A percentile compares a stretch with the other conserved stretches of the same genome.
Evolutionary conservation across 2,329 filamentous ascomycete genomes (phyloP).

Genomic region (Cladosporium sp.): DNA sequence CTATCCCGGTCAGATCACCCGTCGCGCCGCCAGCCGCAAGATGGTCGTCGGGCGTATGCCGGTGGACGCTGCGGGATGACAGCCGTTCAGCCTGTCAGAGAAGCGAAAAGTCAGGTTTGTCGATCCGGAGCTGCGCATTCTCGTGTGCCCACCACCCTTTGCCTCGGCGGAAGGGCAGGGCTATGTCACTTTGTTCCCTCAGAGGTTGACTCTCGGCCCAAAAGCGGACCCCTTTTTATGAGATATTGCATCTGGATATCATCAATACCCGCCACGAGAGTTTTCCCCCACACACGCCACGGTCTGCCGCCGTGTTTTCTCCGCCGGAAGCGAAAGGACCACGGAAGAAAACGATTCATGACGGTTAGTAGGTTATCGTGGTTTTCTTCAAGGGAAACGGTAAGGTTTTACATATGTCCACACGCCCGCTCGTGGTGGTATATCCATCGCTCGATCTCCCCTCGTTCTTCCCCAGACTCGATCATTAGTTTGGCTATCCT

Average conservation of each 20-base stretch:
- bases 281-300: constrained; percentile 1
- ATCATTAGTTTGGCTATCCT: background rate
- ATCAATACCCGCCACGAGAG: background rate
- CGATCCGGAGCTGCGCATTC: background rate
- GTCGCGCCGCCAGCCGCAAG: background rate
- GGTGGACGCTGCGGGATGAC: background rate
- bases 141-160: background rate
- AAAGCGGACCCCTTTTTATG: background rate
- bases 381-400: constrained; percentile 9
- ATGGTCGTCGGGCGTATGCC: constrained; percentile 8
- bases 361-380: background rate
- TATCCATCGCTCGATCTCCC: constrained; percentile 3
- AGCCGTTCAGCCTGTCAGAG: constrained; percentile 2
- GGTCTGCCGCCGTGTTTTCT: background rate
- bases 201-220: constrained; percentile 2
- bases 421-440: constrained; percentile 1
- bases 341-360: constrained; percentile 2
- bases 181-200: background rate
- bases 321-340: background rate
- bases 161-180: background rate
- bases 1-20: background rate
- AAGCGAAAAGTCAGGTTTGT: background rate
- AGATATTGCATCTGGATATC: background rate
- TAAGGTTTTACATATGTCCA: background rate
- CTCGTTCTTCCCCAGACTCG: constrained; percentile 3